phyloP scores from a whole-genome alignment of 495 filamentous ascomycete species.

The Saxophila tyrrhenica region DNA sequence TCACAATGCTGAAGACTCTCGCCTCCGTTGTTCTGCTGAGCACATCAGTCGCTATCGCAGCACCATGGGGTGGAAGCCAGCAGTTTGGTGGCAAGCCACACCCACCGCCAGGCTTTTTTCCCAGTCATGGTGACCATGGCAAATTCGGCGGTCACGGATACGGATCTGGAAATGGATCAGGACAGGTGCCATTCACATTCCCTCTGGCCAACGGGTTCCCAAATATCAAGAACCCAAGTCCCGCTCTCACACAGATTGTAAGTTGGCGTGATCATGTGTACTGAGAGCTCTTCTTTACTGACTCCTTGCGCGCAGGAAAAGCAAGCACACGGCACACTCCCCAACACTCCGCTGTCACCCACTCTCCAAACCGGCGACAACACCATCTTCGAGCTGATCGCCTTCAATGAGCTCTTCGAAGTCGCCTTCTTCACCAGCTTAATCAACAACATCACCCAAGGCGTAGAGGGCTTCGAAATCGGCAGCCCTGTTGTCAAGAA shows the following conservation, averaged over 20 bases:
- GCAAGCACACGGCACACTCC: slow-evolving; percentile 47
- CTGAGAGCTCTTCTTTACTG: too few relatives aligned
- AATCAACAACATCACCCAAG: slow-evolving; percentile 50
- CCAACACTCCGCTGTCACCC: slow-evolving; percentile 43
- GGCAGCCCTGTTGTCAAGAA: slow-evolving; percentile 18
- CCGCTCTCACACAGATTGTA: slow-evolving; percentile 37
- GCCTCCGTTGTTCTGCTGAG: not conserved
- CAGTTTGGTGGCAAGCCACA: too few relatives aligned
- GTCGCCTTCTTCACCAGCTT: slow-evolving; percentile 56
- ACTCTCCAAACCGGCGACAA: slow-evolving; percentile 38
- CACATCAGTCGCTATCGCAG: not conserved
- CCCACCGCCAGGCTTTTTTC: too few relatives aligned
- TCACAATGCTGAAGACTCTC: not conserved
- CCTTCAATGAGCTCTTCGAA: slow-evolving; percentile 57
- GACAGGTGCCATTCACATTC: slow-evolving; percentile 20
- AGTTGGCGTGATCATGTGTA: too few relatives aligned
- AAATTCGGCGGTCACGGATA: too few relatives aligned
- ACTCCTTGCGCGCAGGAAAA: slow-evolving; percentile 24
- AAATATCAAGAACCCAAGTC: slow-evolving; percentile 35
- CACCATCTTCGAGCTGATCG: slow-evolving; percentile 47
- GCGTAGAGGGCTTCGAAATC: slow-evolving; percentile 36
- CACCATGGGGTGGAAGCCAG: not conserved
- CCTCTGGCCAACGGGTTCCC: slow-evolving; percentile 47
- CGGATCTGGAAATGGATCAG: not conserved
- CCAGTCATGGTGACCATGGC: too few relatives aligned